Evolutionary conservation across 2,329 filamentous ascomycete species (phyloP).

Genomic region (Beauveria bassiana): DNA sequence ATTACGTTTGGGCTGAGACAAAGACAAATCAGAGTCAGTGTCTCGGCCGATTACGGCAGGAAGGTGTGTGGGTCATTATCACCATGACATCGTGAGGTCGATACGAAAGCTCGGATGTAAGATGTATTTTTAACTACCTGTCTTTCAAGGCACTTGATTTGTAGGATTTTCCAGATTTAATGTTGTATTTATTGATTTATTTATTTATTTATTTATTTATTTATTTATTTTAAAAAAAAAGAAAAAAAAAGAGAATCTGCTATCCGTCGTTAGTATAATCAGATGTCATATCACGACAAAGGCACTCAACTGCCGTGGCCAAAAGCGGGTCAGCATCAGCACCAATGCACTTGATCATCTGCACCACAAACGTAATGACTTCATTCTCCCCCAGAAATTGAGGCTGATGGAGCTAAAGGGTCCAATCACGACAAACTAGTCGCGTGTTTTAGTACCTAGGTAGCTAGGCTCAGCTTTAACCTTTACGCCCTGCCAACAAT

Average conservation of each 20-base stretch:
- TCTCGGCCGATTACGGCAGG: background rate
- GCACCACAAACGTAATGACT: background rate
- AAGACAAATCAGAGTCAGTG: background rate
- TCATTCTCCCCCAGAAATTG: background rate
- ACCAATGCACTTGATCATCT: background rate
- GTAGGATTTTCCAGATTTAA: too few relatives aligned
- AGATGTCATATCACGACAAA: too few relatives aligned
- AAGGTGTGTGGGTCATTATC: background rate
- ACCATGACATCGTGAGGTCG: background rate
- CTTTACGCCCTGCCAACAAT: background rate
- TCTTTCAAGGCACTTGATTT: too few relatives aligned
- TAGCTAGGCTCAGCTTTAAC: background rate
- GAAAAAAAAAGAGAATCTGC: too few relatives aligned
- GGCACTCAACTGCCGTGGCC: background rate
- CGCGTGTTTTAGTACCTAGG: background rate
- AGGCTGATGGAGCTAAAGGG: background rate
- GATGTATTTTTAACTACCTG: background rate
- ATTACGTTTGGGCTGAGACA: too few relatives aligned
- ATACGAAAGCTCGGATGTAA: too few relatives aligned
- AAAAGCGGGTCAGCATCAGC: background rate
- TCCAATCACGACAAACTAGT: background rate
- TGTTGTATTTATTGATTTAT: too few relatives aligned
- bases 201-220: too few relatives aligned
- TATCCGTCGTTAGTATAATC: too few relatives aligned
- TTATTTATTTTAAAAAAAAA: too few relatives aligned